Evolutionary conservation across 192 early-diverging fungal species (phyloP), one percentile per base, ranked within the genome.

Genomic region (Lunasporangiospora selenospora): DNA sequence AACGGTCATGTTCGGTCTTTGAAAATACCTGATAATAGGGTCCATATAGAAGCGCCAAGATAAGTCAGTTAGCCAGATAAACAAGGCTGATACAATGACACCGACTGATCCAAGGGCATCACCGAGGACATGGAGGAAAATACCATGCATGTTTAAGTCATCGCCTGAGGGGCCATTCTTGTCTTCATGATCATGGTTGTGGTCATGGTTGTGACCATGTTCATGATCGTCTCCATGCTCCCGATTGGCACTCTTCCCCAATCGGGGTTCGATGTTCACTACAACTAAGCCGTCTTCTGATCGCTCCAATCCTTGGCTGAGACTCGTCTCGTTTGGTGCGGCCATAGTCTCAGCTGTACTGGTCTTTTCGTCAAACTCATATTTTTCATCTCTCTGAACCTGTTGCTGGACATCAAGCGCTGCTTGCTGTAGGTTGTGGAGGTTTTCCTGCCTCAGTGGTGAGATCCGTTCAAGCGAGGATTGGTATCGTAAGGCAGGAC

Each of bases 61-160:
- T 26, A 84, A 87, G 13, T 85, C 62, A 0, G 84, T 82, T 30
- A 85, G 77, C 83, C 91, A 90, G 36, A 95, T 89, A 45, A 95
- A 81, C 45, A 95, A 62, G 0, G 90, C 88, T 37, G 87, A 83
- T 37, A 86, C 71, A 39, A 98, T 93, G 24, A 98, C 96, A 3
- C 91, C 96, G 45, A 98, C 67, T 46, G 90, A 91, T 26, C 91
- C 93, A 16, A 96, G 80, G 4, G 92, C 89, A 73, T 98, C 96
- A 42, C 96, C 94, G 16, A 95, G 75, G 27, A 95, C 90, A 78
- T 98, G 94, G 37, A 98, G 76, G 77, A 95, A 95, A 11, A 98
- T 79, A 1, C 84, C 87, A 26, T 50, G 61, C 81, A 82, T 85
- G 70, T 87, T 85, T 15, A 81, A 55, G 53, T 83, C 59, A n/a